phyloP scores from a whole-genome alignment of 257 asterid species.

The Nemophila menziesii region DNA sequence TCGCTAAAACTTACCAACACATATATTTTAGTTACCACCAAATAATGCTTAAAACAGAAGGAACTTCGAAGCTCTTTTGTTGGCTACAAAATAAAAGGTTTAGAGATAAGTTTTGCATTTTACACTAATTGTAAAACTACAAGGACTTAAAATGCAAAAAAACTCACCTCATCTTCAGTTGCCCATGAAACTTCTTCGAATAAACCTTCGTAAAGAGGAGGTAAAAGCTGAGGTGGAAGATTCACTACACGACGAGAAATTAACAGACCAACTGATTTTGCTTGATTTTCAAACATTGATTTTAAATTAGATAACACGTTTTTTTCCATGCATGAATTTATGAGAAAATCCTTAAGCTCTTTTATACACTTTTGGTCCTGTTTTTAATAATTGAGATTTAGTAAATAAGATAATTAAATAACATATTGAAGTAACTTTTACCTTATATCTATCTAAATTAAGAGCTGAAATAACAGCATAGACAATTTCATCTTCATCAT shows the following conservation, averaged over 20 bases:
- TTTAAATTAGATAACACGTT: slow-evolving; percentile 30
- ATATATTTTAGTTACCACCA: slow-evolving; percentile 69
- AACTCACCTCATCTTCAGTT: slow-evolving; percentile 82
- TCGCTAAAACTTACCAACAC: slow-evolving; percentile 35
- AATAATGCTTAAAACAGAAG: slow-evolving; percentile 60
- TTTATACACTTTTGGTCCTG: slow-evolving; percentile 43
- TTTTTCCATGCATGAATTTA: slow-evolving; percentile 39
- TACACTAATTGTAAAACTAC: background rate
- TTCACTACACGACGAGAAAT: slow-evolving; percentile 80
- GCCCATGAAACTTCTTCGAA: slow-evolving; percentile 95
- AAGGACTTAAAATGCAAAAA: slow-evolving; percentile 3
- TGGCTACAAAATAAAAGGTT: slow-evolving; percentile 30
- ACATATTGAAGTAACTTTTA: slow-evolving; percentile 23
- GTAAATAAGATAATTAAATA: background rate
- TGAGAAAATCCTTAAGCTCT: slow-evolving; percentile 54
- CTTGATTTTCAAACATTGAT: slow-evolving; percentile 34
- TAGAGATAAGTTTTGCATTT: background rate
- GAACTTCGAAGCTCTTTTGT: slow-evolving; percentile 61
- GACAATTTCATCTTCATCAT: slow-evolving; percentile 72
- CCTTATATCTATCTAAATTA: slow-evolving; percentile 73
- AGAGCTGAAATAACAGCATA: slow-evolving; percentile 63
- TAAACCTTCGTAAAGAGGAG: slow-evolving; percentile 77
- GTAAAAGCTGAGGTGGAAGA: slow-evolving; percentile 93
- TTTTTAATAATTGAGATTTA: background rate
- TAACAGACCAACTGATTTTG: slow-evolving; percentile 50